These are phyloP conservation scores for Fusarium sublunatum DNA, from an alignment of 2,329 filamentous ascomycete species.

Conservation along the genomic window DNA sequence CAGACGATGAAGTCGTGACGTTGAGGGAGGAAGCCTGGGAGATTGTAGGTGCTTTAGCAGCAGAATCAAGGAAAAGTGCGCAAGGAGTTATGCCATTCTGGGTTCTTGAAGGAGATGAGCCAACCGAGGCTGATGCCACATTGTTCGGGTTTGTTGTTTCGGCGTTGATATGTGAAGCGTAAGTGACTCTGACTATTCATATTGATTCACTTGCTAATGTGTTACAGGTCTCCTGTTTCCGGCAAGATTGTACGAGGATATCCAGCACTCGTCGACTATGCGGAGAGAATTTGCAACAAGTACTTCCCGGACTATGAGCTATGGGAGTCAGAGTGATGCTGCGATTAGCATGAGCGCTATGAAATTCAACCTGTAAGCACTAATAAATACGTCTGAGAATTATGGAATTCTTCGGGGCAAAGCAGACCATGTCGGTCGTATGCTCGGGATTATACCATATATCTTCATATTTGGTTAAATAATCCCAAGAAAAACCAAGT, in stretches of 20 bases:
- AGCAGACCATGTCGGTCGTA: too few relatives aligned
- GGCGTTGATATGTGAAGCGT: constrained; percentile 65
- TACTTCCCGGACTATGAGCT: constrained; percentile 69
- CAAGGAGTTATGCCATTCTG: constrained; percentile 61
- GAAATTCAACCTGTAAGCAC: too few relatives aligned
- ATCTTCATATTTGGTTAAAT: too few relatives aligned
- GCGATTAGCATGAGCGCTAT: not conserved
- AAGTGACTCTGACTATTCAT: constrained; percentile 46
- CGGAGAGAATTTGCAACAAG: constrained; percentile 62
- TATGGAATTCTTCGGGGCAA: too few relatives aligned
- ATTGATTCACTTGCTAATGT: constrained; percentile 5
- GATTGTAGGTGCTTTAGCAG: constrained; percentile 59
- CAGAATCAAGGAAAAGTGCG: constrained; percentile 47
- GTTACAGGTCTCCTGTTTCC: constrained; percentile 59
- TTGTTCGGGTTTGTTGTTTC: constrained; percentile 69
- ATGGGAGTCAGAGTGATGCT: constrained; percentile 44
- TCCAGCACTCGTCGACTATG: constrained; percentile 66
- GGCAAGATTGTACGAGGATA: constrained; percentile 57
- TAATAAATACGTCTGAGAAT: too few relatives aligned
- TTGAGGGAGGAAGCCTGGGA: constrained; percentile 66
- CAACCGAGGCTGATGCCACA: constrained; percentile 67
- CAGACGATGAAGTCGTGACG: constrained; percentile 58
- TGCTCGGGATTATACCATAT: too few relatives aligned
- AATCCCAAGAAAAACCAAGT: too few relatives aligned
- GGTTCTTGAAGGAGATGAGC: constrained; percentile 63